phyloP scores from a whole-genome alignment of 2,329 filamentous ascomycete species.

The Aspergillus hiratsukae region DNA sequence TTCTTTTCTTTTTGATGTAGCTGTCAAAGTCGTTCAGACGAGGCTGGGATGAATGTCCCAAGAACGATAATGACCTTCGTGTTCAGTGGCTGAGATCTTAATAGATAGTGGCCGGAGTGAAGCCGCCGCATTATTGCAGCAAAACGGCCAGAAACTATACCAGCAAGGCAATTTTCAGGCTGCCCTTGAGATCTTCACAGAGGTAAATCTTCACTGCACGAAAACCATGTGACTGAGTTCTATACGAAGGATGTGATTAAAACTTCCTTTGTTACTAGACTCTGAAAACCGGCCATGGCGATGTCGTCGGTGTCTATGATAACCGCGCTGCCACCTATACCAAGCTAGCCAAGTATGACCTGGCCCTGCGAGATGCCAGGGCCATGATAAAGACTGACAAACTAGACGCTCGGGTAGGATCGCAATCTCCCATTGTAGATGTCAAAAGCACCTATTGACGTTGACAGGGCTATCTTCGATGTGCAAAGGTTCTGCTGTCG shows the following conservation, averaged over 20 bases:
- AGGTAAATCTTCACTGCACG: constrained; percentile 29
- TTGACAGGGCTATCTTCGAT: constrained; percentile 51
- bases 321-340: constrained; percentile 53
- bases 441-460: constrained; percentile 6
- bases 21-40: background rate
- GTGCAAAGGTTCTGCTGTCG: constrained; percentile 43
- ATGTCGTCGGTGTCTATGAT: constrained; percentile 46
- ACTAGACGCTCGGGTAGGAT: constrained; percentile 47
- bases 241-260: background rate
- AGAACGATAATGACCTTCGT: background rate
- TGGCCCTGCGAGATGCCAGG: constrained; percentile 54
- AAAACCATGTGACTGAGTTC: constrained; percentile 3
- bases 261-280: constrained; percentile 24
- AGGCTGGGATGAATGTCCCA: background rate
- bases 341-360: constrained; percentile 48
- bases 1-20: background rate
- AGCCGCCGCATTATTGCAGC: constrained; percentile 26
- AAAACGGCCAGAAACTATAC: constrained; percentile 42
- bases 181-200: constrained; percentile 40
- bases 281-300: constrained; percentile 29
- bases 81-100: background rate
- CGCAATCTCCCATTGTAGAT: background rate
- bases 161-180: constrained; percentile 39
- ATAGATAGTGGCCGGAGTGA: constrained; percentile 12
- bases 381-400: constrained; percentile 51